Percentiles rank a stretch among this genome's conserved stretches.
Conservation (phyloP, 2,329 filamentous ascomycete species). For the Fusarium irregulare region DNA sequence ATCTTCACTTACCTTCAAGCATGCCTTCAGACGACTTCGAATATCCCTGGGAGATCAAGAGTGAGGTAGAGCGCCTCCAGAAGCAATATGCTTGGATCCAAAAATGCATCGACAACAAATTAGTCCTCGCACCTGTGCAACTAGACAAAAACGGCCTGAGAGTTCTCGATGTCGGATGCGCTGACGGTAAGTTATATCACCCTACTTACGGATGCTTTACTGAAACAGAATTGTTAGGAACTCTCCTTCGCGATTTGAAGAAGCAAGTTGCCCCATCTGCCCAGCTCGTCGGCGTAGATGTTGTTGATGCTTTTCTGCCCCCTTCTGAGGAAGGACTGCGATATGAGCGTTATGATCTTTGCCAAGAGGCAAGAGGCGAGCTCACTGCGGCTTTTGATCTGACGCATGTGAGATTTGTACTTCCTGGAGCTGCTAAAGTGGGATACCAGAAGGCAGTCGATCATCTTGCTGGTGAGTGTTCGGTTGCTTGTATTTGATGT, state of each 20-base stretch:
- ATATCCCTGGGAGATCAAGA: conserved; percentile 8
- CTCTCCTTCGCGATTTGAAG: conserved; percentile 12
- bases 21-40: not conserved
- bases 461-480: conserved; percentile 3
- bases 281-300: conserved; percentile 27
- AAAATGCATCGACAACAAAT: conserved; percentile 10
- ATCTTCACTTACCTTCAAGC: accelerated
- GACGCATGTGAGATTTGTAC: conserved; percentile 17
- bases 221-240: not conserved
- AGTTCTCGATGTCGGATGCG: conserved; percentile 25
- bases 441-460: conserved; percentile 4
- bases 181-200: not conserved
- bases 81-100: conserved; percentile 27
- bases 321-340: not conserved
- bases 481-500: too few species aligned
- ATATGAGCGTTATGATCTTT: conserved; percentile 15
- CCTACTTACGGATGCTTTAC: accelerated
- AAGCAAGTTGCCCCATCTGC: conserved; percentile 24
- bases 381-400: not conserved
- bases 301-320: conserved; percentile 13
- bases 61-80: conserved; percentile 24
- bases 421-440: conserved; percentile 1
- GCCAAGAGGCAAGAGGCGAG: not conserved
- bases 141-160: not conserved
- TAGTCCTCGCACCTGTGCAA: conserved; percentile 14